Evolutionary conservation across 345 rosid species (phyloP).

Genomic region (Syzygium grande): DNA sequence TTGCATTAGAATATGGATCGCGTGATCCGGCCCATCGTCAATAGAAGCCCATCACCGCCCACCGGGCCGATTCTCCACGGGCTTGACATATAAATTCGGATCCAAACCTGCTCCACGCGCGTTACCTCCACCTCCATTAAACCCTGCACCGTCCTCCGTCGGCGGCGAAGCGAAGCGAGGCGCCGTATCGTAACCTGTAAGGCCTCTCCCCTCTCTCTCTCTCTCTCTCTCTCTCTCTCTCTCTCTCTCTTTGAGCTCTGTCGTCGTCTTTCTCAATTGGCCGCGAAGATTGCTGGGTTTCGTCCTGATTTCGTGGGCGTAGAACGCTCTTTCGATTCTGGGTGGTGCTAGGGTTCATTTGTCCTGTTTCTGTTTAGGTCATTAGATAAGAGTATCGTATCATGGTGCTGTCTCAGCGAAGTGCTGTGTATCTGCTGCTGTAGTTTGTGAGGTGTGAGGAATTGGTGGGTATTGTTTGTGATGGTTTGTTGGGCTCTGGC

Average conservation of each 20-base stretch:
- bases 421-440: background rate
- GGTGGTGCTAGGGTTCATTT: background rate
- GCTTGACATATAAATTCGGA: background rate
- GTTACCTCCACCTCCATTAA: background rate
- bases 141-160: background rate
- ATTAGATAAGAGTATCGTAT: background rate
- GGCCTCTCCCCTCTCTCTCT: background rate
- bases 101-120: background rate
- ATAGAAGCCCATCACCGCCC: background rate
- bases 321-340: background rate
- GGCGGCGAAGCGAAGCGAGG: background rate
- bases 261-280: background rate
- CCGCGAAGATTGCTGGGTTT: background rate
- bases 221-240: background rate
- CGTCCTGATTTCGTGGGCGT: background rate
- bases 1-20: background rate
- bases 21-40: background rate
- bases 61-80: background rate
- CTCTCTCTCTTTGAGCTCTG: background rate
- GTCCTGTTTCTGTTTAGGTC: background rate
- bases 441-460: background rate
- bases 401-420: no score
- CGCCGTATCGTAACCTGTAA: background rate
- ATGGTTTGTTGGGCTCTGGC: background rate
- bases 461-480: background rate